Base-by-base conservation (phyloP, 768 basidiomycete genomes). In the Trametes sanguinea region DNA sequence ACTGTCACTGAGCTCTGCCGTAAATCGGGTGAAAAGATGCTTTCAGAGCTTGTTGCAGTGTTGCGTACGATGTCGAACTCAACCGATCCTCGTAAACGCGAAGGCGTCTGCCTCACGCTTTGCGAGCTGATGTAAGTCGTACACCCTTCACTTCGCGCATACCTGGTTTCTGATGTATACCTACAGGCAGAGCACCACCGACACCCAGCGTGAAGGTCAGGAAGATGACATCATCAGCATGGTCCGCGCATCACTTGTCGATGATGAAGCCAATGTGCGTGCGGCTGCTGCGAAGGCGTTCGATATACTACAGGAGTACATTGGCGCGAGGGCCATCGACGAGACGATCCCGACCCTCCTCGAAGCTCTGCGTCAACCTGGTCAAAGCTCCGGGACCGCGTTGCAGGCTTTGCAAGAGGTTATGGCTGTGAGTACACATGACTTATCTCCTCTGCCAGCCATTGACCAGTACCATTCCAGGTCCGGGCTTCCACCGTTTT, bases 401-500 rank as follows among this genome's bases (percentile, higher is more conserved):
- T 79, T 98, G 39, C 88, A 95, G 70, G 97, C 97, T 0, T 78
- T 98, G 42, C 87, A 83, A 58, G 96, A 98, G 78, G 94, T 98
- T 66, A 96, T 96, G 92, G 87, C 83, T 66, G 94, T 94, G 74
- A 72, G 90, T 54, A 30, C 17, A 17, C 2, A 35, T 4, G 32
- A 54, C 39, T 47, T 33, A 2, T 39, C 7, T 13, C 39, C 39
- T 39, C 22, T 39, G 8, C 39, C 13, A 9, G 46, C 29, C 6
- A 47, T 47, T 3, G 11, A 33, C 13, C 22, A 5, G 22, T 46
- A 46, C 45, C 29, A 39, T 65, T 55, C 37, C 72, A 95, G 91
- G 92, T 98, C 67, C 93, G 95, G 42, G 93, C 96, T 13, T 83
- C 89, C 43, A 94, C 92, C 9, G 95, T 98, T 42, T 98, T 98